A percentile compares a stretch with the other conserved stretches of the same genome.
Evolutionary conservation across 2,329 filamentous ascomycete genomes (phyloP).

Genomic region (Ophiocordyceps camponoti-floridani): DNA sequence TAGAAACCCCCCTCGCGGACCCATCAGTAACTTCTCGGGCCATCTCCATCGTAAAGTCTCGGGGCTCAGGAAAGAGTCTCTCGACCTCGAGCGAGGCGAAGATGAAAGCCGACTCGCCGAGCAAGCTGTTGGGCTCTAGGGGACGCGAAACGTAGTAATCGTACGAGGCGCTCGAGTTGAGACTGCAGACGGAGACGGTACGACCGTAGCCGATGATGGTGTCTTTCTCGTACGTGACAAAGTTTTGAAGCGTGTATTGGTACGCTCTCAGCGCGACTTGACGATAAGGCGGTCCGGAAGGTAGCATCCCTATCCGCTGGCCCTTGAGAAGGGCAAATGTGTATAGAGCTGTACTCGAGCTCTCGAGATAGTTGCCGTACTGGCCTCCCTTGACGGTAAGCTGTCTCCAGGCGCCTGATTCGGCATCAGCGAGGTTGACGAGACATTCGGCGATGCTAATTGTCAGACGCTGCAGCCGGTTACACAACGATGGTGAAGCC

Average conservation of each 20-base stretch:
- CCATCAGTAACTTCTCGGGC: too few species aligned
- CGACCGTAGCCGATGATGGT: slow-evolving; percentile 23
- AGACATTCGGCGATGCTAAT: slow-evolving; percentile 1
- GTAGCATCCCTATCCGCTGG: slow-evolving; percentile 1
- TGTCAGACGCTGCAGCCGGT: neutral
- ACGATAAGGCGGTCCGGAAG: slow-evolving; percentile 1
- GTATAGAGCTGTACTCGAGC: slow-evolving; percentile 40
- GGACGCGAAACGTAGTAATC: slow-evolving; percentile 20
- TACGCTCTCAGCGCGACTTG: slow-evolving; percentile 10
- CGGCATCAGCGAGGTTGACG: slow-evolving; percentile 21
- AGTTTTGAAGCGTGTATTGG: slow-evolving; percentile 20
- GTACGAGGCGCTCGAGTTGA: slow-evolving; percentile 21
- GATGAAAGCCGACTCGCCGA: slow-evolving; percentile 18
- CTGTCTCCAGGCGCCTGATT: slow-evolving; percentile 37
- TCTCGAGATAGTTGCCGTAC: slow-evolving; percentile 42
- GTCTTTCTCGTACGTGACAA: slow-evolving; percentile 20
- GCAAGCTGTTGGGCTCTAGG: slow-evolving; percentile 17
- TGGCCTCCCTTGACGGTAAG: slow-evolving; percentile 27
- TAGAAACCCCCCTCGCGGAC: too few species aligned
- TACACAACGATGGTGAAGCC: slow-evolving; percentile 6
- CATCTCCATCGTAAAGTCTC: too few species aligned
- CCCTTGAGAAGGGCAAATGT: slow-evolving; percentile 17
- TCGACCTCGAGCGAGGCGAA: slow-evolving; percentile 20
- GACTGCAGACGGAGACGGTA: slow-evolving; percentile 20
- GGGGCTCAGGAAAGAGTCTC: neutral